A percentile compares a stretch with the other conserved stretches of the same genome.
These are phyloP conservation scores for Cornus florida DNA, from an alignment of 148 eudicot genomes.

Conservation along the genomic window DNA sequence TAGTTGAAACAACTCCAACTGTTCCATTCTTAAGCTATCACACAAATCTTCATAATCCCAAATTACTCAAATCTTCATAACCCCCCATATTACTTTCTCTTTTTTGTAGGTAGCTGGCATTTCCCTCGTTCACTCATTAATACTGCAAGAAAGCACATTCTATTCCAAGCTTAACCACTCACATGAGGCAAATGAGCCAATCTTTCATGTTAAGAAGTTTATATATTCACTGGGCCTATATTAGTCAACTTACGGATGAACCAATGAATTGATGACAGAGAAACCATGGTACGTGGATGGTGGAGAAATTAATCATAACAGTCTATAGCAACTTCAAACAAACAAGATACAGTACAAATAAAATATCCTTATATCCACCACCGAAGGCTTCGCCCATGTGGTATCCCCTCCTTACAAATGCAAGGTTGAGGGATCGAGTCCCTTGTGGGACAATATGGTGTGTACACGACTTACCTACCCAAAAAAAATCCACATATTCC, in stretches of 20 bases:
- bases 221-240: neutral
- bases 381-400: too few relatives aligned
- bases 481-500: too few relatives aligned
- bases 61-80: neutral
- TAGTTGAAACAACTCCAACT: neutral
- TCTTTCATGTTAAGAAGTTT: neutral
- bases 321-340: neutral
- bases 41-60: neutral
- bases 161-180: neutral
- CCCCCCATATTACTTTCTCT: neutral
- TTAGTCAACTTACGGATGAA: neutral
- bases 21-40: neutral
- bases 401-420: neutral
- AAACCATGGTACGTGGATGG: neutral
- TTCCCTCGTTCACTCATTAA: neutral
- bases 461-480: too few relatives aligned
- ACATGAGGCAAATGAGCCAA: neutral
- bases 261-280: neutral
- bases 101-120: neutral
- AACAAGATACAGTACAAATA: too few relatives aligned
- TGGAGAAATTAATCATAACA: neutral
- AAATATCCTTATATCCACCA: too few relatives aligned
- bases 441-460: neutral
- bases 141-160: neutral
- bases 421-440: too few relatives aligned